These are phyloP conservation scores for Amoebophrya sp. DNA, from an alignment of 169 alveolate genomes.

Conservation along the genomic window DNA sequence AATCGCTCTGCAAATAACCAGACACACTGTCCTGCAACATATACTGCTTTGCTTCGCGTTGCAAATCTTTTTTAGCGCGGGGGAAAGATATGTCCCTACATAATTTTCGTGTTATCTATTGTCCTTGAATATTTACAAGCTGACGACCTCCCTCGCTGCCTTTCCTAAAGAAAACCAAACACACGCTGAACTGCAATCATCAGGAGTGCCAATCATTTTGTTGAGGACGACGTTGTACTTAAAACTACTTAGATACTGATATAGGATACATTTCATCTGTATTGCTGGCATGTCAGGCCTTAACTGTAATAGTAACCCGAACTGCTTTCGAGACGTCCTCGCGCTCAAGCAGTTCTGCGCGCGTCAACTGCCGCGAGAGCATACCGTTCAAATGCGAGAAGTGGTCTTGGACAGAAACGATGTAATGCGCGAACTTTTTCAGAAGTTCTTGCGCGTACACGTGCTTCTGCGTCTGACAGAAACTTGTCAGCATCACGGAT, in stretches of 20 bases:
- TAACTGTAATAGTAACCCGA: too few relatives aligned
- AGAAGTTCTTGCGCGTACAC: background rate
- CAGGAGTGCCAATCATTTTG: background rate
- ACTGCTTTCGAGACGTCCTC: too few relatives aligned
- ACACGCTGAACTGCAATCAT: background rate
- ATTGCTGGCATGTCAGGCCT: too few relatives aligned
- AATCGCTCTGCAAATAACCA: background rate
- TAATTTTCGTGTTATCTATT: too few relatives aligned
- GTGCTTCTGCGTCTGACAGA: conserved; percentile 19
- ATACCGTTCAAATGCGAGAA: background rate
- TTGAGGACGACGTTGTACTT: too few relatives aligned
- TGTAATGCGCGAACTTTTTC: conserved; percentile 1
- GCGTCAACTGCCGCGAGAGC: conserved; percentile 3
- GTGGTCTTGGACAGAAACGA: background rate
- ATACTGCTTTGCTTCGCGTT: background rate
- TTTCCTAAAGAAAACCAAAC: background rate
- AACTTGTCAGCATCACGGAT: conserved; percentile 36
- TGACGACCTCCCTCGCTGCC: too few relatives aligned
- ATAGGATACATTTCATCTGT: too few relatives aligned
- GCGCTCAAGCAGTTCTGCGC: background rate
- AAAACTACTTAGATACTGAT: too few relatives aligned
- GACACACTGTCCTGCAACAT: background rate
- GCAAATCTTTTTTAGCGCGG: background rate
- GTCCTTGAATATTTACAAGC: too few relatives aligned
- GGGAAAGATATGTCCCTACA: too few relatives aligned